Conservation (phyloP, 495 filamentous ascomycete species). For the Pyrenula aspistea region DNA sequence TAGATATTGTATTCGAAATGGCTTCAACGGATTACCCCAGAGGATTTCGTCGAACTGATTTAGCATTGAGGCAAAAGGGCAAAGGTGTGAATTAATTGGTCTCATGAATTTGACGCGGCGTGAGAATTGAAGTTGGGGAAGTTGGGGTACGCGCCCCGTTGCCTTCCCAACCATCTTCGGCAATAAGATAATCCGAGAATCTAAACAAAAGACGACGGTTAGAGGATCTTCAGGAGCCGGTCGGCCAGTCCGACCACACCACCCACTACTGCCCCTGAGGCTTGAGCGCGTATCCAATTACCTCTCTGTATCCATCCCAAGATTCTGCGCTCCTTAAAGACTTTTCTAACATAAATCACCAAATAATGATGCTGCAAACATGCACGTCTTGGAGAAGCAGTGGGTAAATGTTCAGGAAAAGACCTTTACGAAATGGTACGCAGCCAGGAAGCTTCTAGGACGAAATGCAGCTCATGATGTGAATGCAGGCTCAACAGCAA, state of each 20-base stretch:
- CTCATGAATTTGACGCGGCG: too few species aligned
- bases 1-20: too few species aligned
- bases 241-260: not conserved
- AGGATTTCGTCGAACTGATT: too few species aligned
- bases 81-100: too few species aligned
- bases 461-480: not conserved
- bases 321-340: not conserved
- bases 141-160: too few species aligned
- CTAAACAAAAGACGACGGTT: not conserved
- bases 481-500: slow-evolving; percentile 84
- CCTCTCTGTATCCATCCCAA: not conserved
- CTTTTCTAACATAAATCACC: not conserved
- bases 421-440: slow-evolving; percentile 97
- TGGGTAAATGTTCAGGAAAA: slow-evolving; percentile 98
- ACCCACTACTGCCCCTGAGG: not conserved
- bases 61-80: too few species aligned
- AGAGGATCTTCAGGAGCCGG: not conserved
- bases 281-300: too few species aligned
- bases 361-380: slow-evolving; percentile 20
- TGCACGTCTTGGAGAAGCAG: slow-evolving; percentile 66
- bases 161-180: not conserved
- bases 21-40: too few species aligned
- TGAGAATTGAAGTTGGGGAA: too few species aligned
- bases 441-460: too few species aligned
- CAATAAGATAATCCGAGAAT: not conserved